Evolutionary conservation across 1,284 basidiomycete species (phyloP).

Genomic region (Cryptococcus hybrid): DNA sequence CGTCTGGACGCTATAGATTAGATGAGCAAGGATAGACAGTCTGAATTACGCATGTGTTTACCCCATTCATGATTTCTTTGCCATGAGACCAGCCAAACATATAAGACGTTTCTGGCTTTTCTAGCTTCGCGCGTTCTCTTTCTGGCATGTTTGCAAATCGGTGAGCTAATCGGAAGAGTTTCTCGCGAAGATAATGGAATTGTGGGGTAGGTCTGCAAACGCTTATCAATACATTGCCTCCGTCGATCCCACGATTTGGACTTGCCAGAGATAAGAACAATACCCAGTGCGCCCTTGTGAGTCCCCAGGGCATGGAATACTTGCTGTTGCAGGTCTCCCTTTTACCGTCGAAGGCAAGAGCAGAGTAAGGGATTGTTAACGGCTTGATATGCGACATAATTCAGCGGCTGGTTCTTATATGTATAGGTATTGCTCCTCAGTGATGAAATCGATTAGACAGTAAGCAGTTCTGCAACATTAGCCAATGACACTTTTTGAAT

Average conservation of each 20-base stretch:
- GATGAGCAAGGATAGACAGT: not conserved
- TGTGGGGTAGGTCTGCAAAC: conserved; percentile 63
- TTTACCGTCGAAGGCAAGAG: conserved; percentile 49
- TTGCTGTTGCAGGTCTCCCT: too few species aligned
- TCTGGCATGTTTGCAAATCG: conserved; percentile 70
- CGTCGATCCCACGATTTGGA: not conserved
- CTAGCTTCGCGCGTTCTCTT: conserved; percentile 63
- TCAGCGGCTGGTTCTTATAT: too few species aligned
- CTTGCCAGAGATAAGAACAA: conserved; percentile 65
- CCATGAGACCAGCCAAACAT: conserved; percentile 89
- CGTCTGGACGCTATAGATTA: conserved; percentile 54
- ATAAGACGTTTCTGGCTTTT: conserved; percentile 47
- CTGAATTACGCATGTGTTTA: conserved; percentile 34
- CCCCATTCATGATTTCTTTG: conserved; percentile 96
- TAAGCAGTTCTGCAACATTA: too few species aligned
- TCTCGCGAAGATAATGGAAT: conserved; percentile 64
- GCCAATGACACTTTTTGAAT: too few species aligned
- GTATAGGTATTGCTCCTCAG: too few species aligned
- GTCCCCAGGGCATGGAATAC: conserved; percentile 74
- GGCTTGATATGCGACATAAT: too few species aligned
- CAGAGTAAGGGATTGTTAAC: too few species aligned
- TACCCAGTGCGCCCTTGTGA: conserved; percentile 67
- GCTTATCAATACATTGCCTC: not conserved
- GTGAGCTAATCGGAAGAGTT: conserved; percentile 68
- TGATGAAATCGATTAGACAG: too few species aligned